phyloP scores from a whole-genome alignment of 192 early-diverging fungal genomes.

The Linnemannia schmuckeri region DNA sequence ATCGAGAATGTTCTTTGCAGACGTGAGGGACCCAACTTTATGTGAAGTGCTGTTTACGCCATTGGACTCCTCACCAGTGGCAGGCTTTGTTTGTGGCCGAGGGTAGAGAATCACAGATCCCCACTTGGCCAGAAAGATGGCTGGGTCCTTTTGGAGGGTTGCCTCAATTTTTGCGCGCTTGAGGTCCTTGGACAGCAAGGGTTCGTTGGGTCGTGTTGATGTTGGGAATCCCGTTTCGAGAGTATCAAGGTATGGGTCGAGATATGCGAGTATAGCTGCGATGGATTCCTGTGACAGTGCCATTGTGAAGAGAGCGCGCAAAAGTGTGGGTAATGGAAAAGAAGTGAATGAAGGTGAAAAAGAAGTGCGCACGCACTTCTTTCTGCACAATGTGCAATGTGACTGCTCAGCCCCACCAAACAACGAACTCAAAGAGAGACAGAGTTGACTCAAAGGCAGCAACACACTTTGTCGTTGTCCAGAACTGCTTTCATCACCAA shows the following conservation, averaged over 20 bases:
- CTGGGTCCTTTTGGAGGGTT: constrained; percentile 20
- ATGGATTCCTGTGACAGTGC: constrained; percentile 28
- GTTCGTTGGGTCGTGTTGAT: constrained; percentile 44
- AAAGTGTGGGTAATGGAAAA: background rate
- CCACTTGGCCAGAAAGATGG: constrained; percentile 50
- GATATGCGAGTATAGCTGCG: constrained; percentile 33
- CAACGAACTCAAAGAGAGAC: too few relatives aligned
- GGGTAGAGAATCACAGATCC: constrained; percentile 53
- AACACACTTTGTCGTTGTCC: background rate
- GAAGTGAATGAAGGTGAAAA: background rate
- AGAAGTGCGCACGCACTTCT: background rate
- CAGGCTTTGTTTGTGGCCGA: constrained; percentile 5
- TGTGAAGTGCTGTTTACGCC: background rate
- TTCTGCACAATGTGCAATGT: too few relatives aligned
- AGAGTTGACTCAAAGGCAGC: background rate
- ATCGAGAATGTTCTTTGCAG: constrained; percentile 31
- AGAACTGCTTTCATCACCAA: background rate
- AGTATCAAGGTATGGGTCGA: constrained; percentile 39
- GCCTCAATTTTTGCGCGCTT: constrained; percentile 40
- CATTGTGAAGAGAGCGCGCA: background rate
- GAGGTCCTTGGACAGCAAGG: constrained; percentile 24
- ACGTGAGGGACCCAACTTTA: background rate
- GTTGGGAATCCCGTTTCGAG: constrained; percentile 52
- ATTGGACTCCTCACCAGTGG: background rate
- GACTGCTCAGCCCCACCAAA: too few relatives aligned